These are phyloP conservation scores for Physaria fendleri DNA, from an alignment of 345 rosid species.

Conservation along the genomic window DNA sequence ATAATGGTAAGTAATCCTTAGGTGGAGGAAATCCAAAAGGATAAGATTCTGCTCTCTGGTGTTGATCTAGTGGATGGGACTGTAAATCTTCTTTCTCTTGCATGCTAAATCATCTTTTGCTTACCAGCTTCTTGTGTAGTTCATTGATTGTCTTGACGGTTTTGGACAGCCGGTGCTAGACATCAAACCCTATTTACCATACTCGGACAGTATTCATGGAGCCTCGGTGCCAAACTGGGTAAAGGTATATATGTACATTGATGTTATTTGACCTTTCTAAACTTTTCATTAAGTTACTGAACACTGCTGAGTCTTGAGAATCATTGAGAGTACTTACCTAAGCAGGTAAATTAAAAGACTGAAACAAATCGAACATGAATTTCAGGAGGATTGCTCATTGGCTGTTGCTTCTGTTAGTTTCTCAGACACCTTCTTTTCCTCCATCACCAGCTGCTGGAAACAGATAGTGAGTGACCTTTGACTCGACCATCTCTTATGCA, in stretches of 20 bases:
- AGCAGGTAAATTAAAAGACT: not conserved
- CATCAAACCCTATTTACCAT: constrained; percentile 84
- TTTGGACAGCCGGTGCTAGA: constrained; percentile 71
- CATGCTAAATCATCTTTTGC: not conserved
- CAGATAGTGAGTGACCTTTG: constrained; percentile 41
- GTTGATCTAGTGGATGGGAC: constrained; percentile 96
- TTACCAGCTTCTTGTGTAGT: not conserved
- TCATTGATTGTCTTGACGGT: constrained; percentile 6
- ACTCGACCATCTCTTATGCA: not conserved
- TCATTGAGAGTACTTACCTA: not conserved
- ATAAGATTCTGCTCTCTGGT: constrained; percentile 73
- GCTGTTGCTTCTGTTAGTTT: constrained; percentile 68
- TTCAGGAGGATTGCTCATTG: constrained; percentile 56
- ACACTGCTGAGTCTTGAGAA: constrained; percentile 1
- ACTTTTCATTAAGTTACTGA: not conserved
- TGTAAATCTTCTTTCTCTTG: constrained; percentile 39
- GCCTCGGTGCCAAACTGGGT: constrained; percentile 82
- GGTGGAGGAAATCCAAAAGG: constrained; percentile 77
- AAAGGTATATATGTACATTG: constrained; percentile 38
- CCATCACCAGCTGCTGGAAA: constrained; percentile 64
- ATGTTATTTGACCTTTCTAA: not conserved
- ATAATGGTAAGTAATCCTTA: constrained; percentile 6
- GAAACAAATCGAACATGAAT: not conserved
- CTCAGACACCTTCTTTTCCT: constrained; percentile 49
- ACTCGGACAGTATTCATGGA: constrained; percentile 67